These are phyloP conservation scores for Colletotrichum scovillei DNA, from an alignment of 2,329 filamentous ascomycete genomes.

Conservation along the genomic window DNA sequence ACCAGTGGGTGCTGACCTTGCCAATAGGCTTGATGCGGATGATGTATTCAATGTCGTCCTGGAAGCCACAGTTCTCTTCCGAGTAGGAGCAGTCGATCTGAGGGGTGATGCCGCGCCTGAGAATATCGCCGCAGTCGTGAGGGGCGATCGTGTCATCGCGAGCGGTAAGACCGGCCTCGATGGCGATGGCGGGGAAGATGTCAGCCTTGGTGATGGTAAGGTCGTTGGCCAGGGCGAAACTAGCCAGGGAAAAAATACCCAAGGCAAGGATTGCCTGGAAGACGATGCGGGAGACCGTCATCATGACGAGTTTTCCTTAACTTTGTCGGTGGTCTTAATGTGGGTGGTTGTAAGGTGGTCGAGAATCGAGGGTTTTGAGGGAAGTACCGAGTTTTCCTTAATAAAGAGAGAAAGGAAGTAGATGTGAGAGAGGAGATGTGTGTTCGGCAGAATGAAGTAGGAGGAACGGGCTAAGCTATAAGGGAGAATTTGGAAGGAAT, in stretches of 20 bases:
- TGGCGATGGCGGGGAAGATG: not conserved
- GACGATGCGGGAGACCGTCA: not conserved
- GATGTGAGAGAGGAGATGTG: not conserved
- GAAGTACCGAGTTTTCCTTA: not conserved
- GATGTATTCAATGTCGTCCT: slow-evolving; percentile 22
- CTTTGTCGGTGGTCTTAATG: not conserved
- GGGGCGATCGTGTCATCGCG: not conserved
- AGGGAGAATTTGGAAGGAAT: not conserved
- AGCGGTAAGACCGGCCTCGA: not conserved
- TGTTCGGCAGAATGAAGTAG: not conserved
- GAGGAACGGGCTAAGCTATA: not conserved
- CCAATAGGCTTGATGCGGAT: slow-evolving; percentile 23
- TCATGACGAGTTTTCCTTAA: not conserved
- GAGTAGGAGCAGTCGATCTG: slow-evolving; percentile 27
- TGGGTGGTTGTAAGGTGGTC: not conserved
- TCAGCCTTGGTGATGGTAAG: not conserved
- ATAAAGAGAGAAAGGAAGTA: not conserved
- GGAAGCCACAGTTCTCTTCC: slow-evolving; percentile 21
- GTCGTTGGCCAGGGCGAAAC: not conserved
- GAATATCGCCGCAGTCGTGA: slow-evolving; percentile 15
- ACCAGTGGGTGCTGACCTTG: slow-evolving; percentile 17
- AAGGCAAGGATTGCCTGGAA: not conserved
- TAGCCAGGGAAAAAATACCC: not conserved
- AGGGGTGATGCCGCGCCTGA: slow-evolving; percentile 7
- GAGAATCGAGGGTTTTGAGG: too few species aligned